A percentile compares a stretch with the other conserved stretches of the same genome.
Conservation (phyloP, 352 stramenopile species). For the Globisporangium lucens region DNA sequence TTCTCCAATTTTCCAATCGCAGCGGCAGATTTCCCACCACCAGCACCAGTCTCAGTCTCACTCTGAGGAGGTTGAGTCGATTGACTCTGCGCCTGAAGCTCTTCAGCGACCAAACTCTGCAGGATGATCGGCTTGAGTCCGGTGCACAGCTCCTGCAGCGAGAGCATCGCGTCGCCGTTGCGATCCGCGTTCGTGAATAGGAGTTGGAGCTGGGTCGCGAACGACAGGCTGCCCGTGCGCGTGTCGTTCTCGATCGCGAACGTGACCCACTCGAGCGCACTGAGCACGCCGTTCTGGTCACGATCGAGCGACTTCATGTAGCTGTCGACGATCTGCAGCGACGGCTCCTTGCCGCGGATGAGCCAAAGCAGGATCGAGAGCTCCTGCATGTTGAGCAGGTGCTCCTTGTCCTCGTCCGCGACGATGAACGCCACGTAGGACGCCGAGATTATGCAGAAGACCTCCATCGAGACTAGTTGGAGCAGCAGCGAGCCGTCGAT, state of each 20-base stretch:
- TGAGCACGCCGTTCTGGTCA: constrained; percentile 50
- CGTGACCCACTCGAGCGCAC: constrained; percentile 61
- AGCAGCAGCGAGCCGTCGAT: constrained; percentile 6
- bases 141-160: constrained; percentile 42
- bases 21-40: not conserved
- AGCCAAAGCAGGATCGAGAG: constrained; percentile 66
- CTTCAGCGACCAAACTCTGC: constrained; percentile 18
- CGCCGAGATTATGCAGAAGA: constrained; percentile 59
- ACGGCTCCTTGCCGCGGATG: constrained; percentile 61
- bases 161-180: constrained; percentile 57
- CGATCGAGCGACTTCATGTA: constrained; percentile 65
- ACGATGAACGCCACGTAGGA: constrained; percentile 63
- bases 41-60: constrained; percentile 7
- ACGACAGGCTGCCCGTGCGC: constrained; percentile 33
- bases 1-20: not conserved
- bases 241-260: constrained; percentile 57
- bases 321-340: constrained; percentile 26
- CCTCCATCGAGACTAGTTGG: constrained; percentile 41
- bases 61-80: constrained; percentile 27
- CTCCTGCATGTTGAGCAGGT: constrained; percentile 51
- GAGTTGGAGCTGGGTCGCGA: constrained; percentile 51
- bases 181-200: constrained; percentile 50
- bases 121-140: constrained; percentile 45
- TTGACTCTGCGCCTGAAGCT: not conserved
- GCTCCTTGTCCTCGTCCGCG: constrained; percentile 56